Evolutionary conservation across 495 filamentous ascomycete genomes (phyloP).

Genomic region (Neurospora sp.): DNA sequence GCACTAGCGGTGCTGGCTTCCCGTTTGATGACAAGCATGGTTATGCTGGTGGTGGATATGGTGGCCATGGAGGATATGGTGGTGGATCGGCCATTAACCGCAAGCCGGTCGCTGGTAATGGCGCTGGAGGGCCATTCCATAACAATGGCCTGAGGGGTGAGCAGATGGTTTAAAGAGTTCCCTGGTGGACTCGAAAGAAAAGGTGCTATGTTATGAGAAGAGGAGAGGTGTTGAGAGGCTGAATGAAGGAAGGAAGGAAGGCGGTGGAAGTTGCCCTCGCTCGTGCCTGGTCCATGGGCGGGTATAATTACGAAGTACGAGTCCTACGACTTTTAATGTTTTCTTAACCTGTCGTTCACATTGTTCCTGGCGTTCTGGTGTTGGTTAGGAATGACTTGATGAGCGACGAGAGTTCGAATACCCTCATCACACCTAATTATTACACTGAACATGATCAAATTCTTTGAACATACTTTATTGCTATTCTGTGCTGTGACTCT

Average conservation of each 20-base stretch:
- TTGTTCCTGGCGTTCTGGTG: not conserved
- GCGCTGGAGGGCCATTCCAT: not conserved
- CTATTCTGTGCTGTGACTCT: not conserved
- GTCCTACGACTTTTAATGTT: not conserved
- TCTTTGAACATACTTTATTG: not conserved
- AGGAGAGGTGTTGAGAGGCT: not conserved
- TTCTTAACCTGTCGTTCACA: not conserved
- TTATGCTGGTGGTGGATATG: not conserved
- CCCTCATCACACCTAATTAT: not conserved
- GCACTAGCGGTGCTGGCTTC: slow-evolving; percentile 9
- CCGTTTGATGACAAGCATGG: slow-evolving; percentile 5
- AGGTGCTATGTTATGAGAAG: not conserved
- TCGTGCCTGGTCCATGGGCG: not conserved
- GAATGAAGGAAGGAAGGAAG: not conserved
- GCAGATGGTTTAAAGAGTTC: not conserved
- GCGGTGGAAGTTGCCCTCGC: not conserved
- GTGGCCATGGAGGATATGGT: not conserved
- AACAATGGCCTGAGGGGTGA: not conserved
- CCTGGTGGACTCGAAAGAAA: not conserved
- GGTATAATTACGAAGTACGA: not conserved
- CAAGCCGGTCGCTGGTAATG: not conserved
- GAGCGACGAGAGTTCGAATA: not conserved
- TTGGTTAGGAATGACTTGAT: not conserved
- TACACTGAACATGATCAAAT: not conserved
- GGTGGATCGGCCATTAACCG: not conserved